These are phyloP conservation scores for Fusarium sambucinum DNA, from an alignment of 2,329 filamentous ascomycete species.

Conservation along the genomic window DNA sequence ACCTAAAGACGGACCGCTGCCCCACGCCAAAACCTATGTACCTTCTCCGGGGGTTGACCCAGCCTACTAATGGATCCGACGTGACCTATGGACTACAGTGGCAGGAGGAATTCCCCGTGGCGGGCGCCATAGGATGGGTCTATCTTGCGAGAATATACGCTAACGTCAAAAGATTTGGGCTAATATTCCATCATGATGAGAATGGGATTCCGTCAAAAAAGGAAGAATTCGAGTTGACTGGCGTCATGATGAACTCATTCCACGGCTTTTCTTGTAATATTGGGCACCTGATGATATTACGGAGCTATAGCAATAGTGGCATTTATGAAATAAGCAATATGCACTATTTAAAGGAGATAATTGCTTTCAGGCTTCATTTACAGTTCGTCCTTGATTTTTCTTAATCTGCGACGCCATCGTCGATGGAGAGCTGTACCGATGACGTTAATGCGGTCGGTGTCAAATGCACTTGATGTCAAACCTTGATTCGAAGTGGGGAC, in stretches of 20 bases:
- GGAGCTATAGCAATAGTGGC: background rate
- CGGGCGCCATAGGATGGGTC: conserved; percentile 12
- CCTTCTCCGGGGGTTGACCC: conserved; percentile 15
- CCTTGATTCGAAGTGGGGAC: conserved; percentile 33
- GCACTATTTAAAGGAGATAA: conserved; percentile 2
- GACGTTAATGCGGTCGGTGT: conserved; percentile 30
- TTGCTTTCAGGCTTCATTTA: conserved; percentile 22
- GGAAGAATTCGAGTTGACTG: background rate
- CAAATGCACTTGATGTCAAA: conserved; percentile 25
- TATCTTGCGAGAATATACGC: conserved; percentile 16
- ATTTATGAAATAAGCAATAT: conserved; percentile 19
- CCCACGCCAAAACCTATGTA: background rate
- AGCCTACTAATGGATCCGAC: conserved; percentile 1
- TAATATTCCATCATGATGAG: conserved; percentile 18
- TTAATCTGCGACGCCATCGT: conserved; percentile 33
- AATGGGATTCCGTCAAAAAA: conserved; percentile 11
- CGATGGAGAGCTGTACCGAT: conserved; percentile 33
- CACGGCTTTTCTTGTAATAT: background rate
- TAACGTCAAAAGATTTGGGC: conserved; percentile 16
- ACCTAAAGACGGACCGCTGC: conserved; percentile 5
- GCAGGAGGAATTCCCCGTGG: conserved; percentile 25
- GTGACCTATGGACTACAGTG: conserved; percentile 6
- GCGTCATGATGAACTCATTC: conserved; percentile 24
- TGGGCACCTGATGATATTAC: background rate
- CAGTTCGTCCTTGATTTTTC: conserved; percentile 39